These are phyloP conservation scores for Huntiella decipiens DNA, from an alignment of 2,329 filamentous ascomycete species.

Conservation along the genomic window DNA sequence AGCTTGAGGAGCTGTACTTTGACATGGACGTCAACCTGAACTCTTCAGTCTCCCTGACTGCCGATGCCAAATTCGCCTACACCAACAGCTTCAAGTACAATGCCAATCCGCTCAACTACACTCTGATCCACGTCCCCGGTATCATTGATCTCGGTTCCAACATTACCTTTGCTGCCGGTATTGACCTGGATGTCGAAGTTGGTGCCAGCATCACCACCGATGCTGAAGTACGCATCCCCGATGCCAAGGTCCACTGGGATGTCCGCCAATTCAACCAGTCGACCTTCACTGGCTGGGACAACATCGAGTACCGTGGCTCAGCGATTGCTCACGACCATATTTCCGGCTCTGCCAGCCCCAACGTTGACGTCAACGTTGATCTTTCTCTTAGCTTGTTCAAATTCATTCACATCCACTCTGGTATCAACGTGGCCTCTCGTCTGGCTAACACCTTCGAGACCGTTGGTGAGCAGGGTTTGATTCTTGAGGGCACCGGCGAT, in stretches of 20 bases:
- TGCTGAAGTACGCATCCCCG: constrained; percentile 17
- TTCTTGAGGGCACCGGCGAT: neutral
- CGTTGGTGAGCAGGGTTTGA: constrained; percentile 2
- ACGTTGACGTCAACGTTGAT: constrained; percentile 13
- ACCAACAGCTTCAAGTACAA: constrained; percentile 19
- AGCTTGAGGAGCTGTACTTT: constrained; percentile 18
- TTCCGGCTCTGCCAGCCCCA: constrained; percentile 17
- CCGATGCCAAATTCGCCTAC: constrained; percentile 19
- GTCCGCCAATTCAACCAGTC: constrained; percentile 17
- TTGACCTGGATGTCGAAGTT: constrained; percentile 19
- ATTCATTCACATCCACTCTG: neutral
- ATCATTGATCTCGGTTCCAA: constrained; percentile 21
- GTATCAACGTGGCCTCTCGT: neutral
- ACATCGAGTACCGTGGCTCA: constrained; percentile 18
- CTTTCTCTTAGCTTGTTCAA: constrained; percentile 21
- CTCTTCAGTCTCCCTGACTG: constrained; percentile 20
- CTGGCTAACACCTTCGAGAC: neutral
- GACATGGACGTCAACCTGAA: constrained; percentile 23
- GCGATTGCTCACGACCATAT: constrained; percentile 19
- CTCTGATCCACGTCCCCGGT: constrained; percentile 21
- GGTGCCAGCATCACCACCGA: constrained; percentile 17
- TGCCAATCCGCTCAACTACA: constrained; percentile 18
- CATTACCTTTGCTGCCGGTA: constrained; percentile 17
- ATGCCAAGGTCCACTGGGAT: constrained; percentile 23
- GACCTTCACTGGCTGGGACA: constrained; percentile 18